Evolutionary conservation across 2,329 filamentous ascomycete genomes (phyloP).

Genomic region (Clonostachys solani): DNA sequence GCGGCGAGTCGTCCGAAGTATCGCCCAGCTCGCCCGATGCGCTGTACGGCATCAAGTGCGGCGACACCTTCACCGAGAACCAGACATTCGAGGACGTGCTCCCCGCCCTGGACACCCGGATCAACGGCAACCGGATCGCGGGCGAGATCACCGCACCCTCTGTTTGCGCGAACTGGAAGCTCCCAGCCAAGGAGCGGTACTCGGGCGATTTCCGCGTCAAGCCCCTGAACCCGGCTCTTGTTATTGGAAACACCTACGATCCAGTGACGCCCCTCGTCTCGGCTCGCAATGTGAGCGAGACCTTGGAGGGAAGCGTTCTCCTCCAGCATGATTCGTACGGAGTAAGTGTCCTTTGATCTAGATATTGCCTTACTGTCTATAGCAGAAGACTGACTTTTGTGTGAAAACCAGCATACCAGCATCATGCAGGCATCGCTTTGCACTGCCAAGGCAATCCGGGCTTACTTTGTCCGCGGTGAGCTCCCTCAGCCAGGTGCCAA

Average conservation of each 20-base stretch:
- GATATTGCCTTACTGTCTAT: not conserved
- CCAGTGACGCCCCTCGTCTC: constrained; percentile 34
- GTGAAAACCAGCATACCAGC: constrained; percentile 5
- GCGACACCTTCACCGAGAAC: constrained; percentile 2
- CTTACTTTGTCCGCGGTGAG: constrained; percentile 9
- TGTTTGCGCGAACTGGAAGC: constrained; percentile 1
- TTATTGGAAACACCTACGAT: constrained; percentile 28
- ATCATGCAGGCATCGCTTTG: constrained; percentile 8
- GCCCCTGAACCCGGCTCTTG: constrained; percentile 30
- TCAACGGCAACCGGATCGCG: not conserved
- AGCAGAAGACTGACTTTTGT: not conserved
- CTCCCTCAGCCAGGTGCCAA: constrained; percentile 7
- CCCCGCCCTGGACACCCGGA: constrained; percentile 1
- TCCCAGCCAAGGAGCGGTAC: constrained; percentile 7
- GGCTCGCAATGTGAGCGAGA: constrained; percentile 24
- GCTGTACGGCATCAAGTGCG: constrained; percentile 10
- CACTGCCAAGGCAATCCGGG: constrained; percentile 4
- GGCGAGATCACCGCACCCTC: not conserved
- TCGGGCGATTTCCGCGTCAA: constrained; percentile 13
- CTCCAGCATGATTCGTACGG: constrained; percentile 39
- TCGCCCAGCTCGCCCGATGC: constrained; percentile 2
- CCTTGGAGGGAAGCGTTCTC: constrained; percentile 31
- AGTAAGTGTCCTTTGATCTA: constrained; percentile 15
- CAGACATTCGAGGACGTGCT: constrained; percentile 1
- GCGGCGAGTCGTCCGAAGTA: not conserved